Evolutionary conservation across 2,329 filamentous ascomycete genomes (phyloP).

Genomic region (Fusarium oxysporum): DNA sequence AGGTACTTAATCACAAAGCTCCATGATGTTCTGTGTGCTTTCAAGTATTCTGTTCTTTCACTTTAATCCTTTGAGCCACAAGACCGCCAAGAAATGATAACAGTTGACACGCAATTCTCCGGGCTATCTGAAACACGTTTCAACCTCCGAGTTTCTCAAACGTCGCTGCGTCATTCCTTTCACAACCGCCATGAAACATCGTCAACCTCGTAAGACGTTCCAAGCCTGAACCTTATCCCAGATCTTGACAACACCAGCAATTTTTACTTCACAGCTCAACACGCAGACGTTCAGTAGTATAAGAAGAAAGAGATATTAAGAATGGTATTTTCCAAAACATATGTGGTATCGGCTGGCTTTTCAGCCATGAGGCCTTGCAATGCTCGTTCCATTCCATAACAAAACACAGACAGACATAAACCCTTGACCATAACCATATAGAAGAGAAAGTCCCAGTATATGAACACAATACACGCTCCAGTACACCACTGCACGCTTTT

Average conservation of each 20-base stretch:
- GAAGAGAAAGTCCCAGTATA: neutral
- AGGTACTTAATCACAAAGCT: accelerated
- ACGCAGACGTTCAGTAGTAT: accelerated
- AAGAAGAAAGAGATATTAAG: neutral
- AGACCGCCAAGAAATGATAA: accelerated
- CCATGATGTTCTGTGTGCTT: too few relatives aligned
- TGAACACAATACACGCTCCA: neutral
- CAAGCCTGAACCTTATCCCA: neutral
- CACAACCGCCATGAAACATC: neutral
- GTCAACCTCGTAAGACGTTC: neutral
- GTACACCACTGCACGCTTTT: neutral
- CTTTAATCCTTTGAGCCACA: too few relatives aligned
- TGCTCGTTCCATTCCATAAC: neutral
- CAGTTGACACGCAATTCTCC: too few relatives aligned
- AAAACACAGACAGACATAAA: neutral
- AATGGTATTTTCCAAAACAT: neutral
- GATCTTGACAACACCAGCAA: neutral
- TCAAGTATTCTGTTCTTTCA: too few relatives aligned
- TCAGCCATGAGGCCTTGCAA: neutral
- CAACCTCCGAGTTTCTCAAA: neutral
- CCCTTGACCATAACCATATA: neutral
- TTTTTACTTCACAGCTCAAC: too few relatives aligned
- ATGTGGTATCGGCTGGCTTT: neutral
- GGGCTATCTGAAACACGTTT: neutral
- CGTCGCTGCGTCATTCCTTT: neutral